Base-by-base conservation (phyloP, 768 basidiomycete genomes). In the Pleurotus salmoneostramineus region DNA sequence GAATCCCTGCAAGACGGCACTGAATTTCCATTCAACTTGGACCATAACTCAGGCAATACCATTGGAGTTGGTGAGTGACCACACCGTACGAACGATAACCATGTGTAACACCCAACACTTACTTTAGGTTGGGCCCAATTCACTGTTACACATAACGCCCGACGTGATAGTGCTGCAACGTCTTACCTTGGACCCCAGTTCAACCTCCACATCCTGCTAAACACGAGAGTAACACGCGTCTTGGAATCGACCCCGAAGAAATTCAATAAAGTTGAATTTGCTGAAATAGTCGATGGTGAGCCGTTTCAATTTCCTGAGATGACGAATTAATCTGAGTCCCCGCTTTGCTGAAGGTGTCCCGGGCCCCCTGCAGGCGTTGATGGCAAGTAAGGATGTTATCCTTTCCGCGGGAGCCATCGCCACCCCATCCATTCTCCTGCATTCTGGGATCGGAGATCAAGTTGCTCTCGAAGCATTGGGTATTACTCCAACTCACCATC, bases 371-470 rank as follows among this genome's bases (percentile, higher is more conserved):
- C 21, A 6, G n/a, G 33, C 35, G 8, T 44, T 71, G n/a, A 59
- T 58, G 57, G 47, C 50, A 42, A 8, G 10, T 32, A 37, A 66
- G 31, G 71, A 72, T 50, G 66, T 73, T 6, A 62, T 73, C 34
- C 60, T 73, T 5, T 69, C 67, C 6, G 70, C 68, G 1, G 72
- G 72, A 3, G 32, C 67, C 1, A 62, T 69, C 57, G 68, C 66
- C 5, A 69, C 68, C 5, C 66, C 70, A 12, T 54, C 58, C 14
- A 56, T 70, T 34, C 58, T 71, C 8, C 46, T 67, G 55, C 58
- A 62, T 6, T 67, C 66, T 6, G 69, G 69, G 21, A 66, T 72
- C 34, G 71, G 71, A 4, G 60, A 66, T 46, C 8, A 37, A 0
- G 27, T 10, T 0, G 17, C 31, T 1, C 55, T 69, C 0, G 4